Evolutionary conservation across 768 basidiomycete genomes (phyloP).

Genomic region (Chalciporus sphaerocephalus): DNA sequence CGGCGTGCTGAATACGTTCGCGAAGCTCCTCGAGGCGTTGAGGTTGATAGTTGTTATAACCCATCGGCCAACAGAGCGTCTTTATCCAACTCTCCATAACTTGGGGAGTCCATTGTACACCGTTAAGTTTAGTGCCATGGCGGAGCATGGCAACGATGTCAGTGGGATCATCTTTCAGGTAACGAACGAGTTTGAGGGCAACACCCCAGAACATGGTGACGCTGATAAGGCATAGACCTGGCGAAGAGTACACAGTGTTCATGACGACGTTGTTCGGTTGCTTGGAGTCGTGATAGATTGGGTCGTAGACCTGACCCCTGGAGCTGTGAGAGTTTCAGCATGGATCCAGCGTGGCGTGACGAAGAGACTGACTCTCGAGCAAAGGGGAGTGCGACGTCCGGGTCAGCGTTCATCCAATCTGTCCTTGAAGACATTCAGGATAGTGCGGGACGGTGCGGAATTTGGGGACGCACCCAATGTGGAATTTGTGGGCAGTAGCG

Average conservation of each 20-base stretch:
- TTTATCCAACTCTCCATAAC: slow-evolving; percentile 56
- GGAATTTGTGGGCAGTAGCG: slow-evolving; percentile 47
- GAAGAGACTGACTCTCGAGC: slow-evolving; percentile 48
- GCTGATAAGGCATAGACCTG: slow-evolving; percentile 52
- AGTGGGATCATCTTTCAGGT: slow-evolving; percentile 54
- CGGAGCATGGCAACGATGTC: slow-evolving; percentile 69
- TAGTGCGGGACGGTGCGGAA: background rate
- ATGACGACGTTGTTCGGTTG: slow-evolving; percentile 46
- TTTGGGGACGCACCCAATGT: slow-evolving; percentile 40
- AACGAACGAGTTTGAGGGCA: slow-evolving; percentile 68
- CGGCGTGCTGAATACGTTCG: slow-evolving; percentile 52
- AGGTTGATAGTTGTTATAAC: slow-evolving; percentile 47
- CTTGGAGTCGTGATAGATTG: slow-evolving; percentile 53
- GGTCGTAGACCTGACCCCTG: slow-evolving; percentile 43
- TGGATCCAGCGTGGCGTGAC: slow-evolving; percentile 3
- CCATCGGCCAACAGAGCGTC: slow-evolving; percentile 60
- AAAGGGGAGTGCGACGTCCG: slow-evolving; percentile 68
- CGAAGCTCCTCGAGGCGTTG: slow-evolving; percentile 43
- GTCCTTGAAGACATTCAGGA: slow-evolving; percentile 15
- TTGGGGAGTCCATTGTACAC: slow-evolving; percentile 51
- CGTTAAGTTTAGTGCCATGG: slow-evolving; percentile 50
- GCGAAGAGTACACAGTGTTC: slow-evolving; percentile 55
- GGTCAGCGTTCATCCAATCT: slow-evolving; percentile 78
- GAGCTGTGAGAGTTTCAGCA: slow-evolving; percentile 16
- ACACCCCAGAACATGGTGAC: slow-evolving; percentile 72